Evolutionary conservation across 1,139 yeast genomes (phyloP), one percentile per base, ranked within the genome.

Genomic region (Yamadazyma atlantica): DNA sequence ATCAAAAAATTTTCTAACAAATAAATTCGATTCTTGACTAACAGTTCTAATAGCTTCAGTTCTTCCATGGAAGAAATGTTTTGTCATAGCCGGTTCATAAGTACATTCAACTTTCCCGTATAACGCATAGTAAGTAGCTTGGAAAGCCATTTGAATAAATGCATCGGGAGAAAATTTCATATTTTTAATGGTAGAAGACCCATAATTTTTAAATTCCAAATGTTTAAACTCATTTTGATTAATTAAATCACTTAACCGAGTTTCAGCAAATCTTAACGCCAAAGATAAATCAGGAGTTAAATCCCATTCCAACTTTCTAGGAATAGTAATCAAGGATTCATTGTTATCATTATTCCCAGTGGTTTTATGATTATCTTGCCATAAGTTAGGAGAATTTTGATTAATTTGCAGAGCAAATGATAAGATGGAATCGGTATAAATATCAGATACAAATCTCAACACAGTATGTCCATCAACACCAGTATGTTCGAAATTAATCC

Each of bases 381-480:
- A 86, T 40, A 86, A 67, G 4, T 86, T 78, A 2, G 96, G 96
- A 1, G 95, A 80, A 50, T 85, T 82, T 42, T 79, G 79, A 51
- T 89, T 87, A 53, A 89, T 88, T 17, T 86, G 75, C 54, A 78
- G 82, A 10, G 96, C 96, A 70, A 88, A 89, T 34, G 92, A 76
- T 45, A 89, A 68, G 39, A 89, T 87, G 1, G 95, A 84, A 58
- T 89, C 97, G 0, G 96, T 89, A 57, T 88, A 89, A 38, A 89
- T 85, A 59, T 89, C 96, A 31, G 89, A 80, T 12, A 88, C 96
- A 65, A 85, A 85, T 45, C 96, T 67, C 50, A 89, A 67, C 6
- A 89, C 96, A 0, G 97, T 89, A 58, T 89, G 96, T 39, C 97
- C 96, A 64, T 89, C 97, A 25, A 89, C 95, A 52, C 96, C 96